These are phyloP conservation scores for Orbilia ellipsospora DNA, from an alignment of 2,329 filamentous ascomycete genomes.

Conservation along the genomic window DNA sequence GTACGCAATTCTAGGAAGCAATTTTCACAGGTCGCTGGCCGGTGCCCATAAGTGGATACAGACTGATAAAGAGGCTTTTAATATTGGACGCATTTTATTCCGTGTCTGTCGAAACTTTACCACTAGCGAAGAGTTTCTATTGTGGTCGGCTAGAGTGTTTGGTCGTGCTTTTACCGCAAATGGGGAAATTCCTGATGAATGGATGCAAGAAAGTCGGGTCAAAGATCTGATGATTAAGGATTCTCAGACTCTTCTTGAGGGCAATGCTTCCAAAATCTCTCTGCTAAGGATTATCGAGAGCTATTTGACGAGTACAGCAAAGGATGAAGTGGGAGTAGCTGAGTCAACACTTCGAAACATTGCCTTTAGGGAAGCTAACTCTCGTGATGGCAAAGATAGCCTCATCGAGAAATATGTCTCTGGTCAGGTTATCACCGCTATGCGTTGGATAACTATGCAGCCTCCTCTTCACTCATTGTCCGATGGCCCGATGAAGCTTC, in stretches of 20 bases:
- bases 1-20: constrained; percentile 77
- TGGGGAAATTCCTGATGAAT: constrained; percentile 72
- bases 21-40: constrained; percentile 72
- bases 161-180: constrained; percentile 84
- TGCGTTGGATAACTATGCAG: constrained; percentile 51
- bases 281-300: constrained; percentile 43
- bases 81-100: constrained; percentile 76
- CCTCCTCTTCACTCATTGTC: constrained; percentile 34
- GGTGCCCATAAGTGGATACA: constrained; percentile 46
- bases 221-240: constrained; percentile 52
- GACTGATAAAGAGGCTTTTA: constrained; percentile 72
- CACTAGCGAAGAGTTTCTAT: constrained; percentile 75
- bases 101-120: constrained; percentile 75
- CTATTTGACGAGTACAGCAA: constrained; percentile 41
- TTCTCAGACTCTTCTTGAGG: constrained; percentile 38
- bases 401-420: constrained; percentile 46
- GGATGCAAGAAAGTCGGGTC: constrained; percentile 63
- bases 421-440: constrained; percentile 63
- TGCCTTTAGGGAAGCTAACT: constrained; percentile 67
- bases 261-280: constrained; percentile 50
- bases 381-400: constrained; percentile 64
- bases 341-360: constrained; percentile 71
- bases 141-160: constrained; percentile 87
- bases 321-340: constrained; percentile 67
- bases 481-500: constrained; percentile 22